Base-by-base conservation (phyloP, 2,329 filamentous ascomycete species). In the Orbilia quercus region DNA sequence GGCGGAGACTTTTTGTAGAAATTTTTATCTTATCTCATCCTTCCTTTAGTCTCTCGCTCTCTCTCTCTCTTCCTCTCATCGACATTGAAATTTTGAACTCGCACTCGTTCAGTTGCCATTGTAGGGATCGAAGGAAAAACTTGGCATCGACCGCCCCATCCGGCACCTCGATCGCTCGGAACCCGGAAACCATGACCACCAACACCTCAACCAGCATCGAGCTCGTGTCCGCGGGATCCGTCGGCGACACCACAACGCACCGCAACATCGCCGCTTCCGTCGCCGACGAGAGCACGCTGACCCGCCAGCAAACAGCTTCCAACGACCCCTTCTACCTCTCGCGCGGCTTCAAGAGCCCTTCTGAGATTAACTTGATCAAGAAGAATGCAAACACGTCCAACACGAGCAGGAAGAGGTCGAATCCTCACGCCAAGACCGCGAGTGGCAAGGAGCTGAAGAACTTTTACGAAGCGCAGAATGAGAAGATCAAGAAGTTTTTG, bases 401-500 rank as follows among this genome's bases (percentile, higher is more conserved):
- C 77, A 63, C 78, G 70, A 67, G 81, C 80, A 75, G 78, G 74
- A 59, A 77, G 75, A 12, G 79, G 79, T 58, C 40, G 40, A 60
- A 73, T 42, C 69, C 69, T 16, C 51, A 80, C 81, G 45, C 81
- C 80, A 75, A 82, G 75, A 78, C 81, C 76, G 80, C 78, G 54
- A 81, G 81, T 47, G 80, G 85, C 12, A 84, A 83, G 76, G 88
- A 86, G 78, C 80, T 98, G 14, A 86, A 90, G 78, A 86, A 87
- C 55, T 98, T 97, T 82, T 98, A 98, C 84, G 87, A 91, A 80
- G 85, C 85, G 28, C 94, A 99, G 80, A 99, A 99, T 80, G 91
- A 93, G 80, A 93, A 91, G 77, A 99, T 99, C 76, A 88, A 96
- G 82, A 88, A 91, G 9, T 86, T 97, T 82, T 85, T 98, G 76